Evolutionary conservation across 805 yeast species (phyloP).

Genomic region (Gaillardinia entomophila): DNA sequence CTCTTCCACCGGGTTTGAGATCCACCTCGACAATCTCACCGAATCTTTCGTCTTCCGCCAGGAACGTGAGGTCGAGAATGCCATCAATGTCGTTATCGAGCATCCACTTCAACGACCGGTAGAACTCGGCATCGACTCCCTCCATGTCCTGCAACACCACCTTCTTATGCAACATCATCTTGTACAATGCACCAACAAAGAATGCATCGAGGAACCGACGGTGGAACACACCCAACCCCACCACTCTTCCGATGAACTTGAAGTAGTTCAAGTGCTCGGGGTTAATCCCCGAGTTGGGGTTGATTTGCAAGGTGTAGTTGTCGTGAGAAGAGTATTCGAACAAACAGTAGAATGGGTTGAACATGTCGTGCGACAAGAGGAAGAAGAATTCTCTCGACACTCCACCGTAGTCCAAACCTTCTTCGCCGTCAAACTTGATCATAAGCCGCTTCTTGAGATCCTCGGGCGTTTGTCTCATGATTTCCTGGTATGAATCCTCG

Average conservation of each 20-base stretch:
- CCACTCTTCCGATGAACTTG: slow-evolving; percentile 97
- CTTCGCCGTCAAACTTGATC: slow-evolving; percentile 99
- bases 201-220: slow-evolving; percentile 96
- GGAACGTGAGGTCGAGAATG: slow-evolving; percentile 80
- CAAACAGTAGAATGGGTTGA: slow-evolving; percentile 94
- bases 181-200: slow-evolving; percentile 96
- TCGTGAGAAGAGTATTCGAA: slow-evolving; percentile 98
- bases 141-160: slow-evolving; percentile 96
- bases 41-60: slow-evolving; percentile 87
- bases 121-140: slow-evolving; percentile 96
- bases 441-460: slow-evolving; percentile 94
- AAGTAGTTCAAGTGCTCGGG: slow-evolving; percentile 98
- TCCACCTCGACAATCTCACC: slow-evolving; percentile 90
- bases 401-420: slow-evolving; percentile 99
- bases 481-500: slow-evolving; percentile 96
- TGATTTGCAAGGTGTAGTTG: slow-evolving; percentile 94
- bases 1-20: slow-evolving; percentile 80
- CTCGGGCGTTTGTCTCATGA: slow-evolving; percentile 98
- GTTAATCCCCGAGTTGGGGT: slow-evolving; percentile 93
- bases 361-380: slow-evolving; percentile 95
- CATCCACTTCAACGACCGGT: slow-evolving; percentile 92
- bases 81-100: slow-evolving; percentile 86
- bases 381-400: slow-evolving; percentile 98
- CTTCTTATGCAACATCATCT: slow-evolving; percentile 94
- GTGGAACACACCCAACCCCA: slow-evolving; percentile 97